phyloP scores from a whole-genome alignment of 2,329 filamentous ascomycete genomes.

The Trichothecium sympodiale region DNA sequence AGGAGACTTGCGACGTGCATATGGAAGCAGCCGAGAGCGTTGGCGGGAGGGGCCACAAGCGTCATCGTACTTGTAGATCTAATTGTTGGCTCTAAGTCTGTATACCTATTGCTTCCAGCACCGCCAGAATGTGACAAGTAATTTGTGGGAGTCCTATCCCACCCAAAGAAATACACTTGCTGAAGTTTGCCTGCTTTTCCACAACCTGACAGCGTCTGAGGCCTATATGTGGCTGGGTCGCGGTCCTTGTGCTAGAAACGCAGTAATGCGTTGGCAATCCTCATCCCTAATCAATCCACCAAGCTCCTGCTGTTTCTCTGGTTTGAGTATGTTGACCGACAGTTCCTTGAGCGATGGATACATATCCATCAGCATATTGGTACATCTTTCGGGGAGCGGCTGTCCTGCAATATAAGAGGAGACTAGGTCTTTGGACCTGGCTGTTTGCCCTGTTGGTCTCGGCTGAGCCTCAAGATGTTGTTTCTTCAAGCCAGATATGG shows the following conservation, averaged over 20 bases:
- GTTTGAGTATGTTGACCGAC: constrained; percentile 10
- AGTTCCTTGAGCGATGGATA: constrained; percentile 15
- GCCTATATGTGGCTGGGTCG: neutral
- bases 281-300: constrained; percentile 16
- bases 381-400: constrained; percentile 13
- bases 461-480: neutral
- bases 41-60: no score
- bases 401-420: constrained; percentile 15
- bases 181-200: no score
- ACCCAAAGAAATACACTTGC: no score
- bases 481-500: constrained; percentile 24
- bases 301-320: constrained; percentile 11
- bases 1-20: no score
- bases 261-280: constrained; percentile 17
- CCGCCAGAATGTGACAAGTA: no score
- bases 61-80: no score
- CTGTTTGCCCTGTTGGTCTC: neutral
- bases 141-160: no score
- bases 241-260: constrained; percentile 16
- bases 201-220: no score
- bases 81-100: no score
- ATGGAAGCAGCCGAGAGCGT: no score
- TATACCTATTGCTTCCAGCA: no score
- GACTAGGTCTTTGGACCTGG: constrained; percentile 7
- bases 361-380: constrained; percentile 17